A percentile compares a stretch with the other conserved stretches of the same genome.
Evolutionary conservation across 164 flowering plant species (phyloP).

Genomic region (Magnolia officinalis): DNA sequence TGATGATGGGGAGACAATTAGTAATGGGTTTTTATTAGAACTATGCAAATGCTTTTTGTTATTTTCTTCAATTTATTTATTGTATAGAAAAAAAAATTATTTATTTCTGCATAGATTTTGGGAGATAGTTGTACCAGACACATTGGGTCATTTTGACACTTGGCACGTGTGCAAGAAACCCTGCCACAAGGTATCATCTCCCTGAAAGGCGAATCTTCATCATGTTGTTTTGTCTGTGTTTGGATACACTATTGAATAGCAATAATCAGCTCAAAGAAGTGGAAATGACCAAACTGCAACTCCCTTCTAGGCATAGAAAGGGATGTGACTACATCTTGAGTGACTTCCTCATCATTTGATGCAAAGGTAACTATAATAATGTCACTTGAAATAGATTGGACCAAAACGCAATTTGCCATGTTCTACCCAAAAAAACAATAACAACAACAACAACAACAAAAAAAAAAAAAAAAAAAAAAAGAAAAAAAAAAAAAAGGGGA

Average conservation of each 20-base stretch:
- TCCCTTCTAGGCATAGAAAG: neutral
- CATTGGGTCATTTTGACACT: neutral
- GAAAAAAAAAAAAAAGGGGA: too few relatives aligned
- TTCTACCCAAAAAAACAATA: too few relatives aligned
- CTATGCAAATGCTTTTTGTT: neutral
- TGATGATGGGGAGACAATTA: too few relatives aligned
- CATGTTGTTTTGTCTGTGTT: neutral
- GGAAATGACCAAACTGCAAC: neutral
- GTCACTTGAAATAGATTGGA: neutral
- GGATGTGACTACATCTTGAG: neutral
- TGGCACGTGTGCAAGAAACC: neutral
- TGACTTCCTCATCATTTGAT: neutral
- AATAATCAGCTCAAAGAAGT: neutral
- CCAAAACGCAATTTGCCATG: neutral
- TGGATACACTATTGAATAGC: neutral
- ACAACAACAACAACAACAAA: too few relatives aligned
- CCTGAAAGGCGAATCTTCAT: neutral
- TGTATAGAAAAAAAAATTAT: neutral
- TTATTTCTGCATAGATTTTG: neutral
- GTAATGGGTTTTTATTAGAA: too few relatives aligned
- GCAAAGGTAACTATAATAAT: neutral
- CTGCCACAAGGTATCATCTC: neutral
- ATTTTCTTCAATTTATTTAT: neutral
- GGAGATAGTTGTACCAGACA: neutral
- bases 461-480: too few relatives aligned